phyloP scores from a whole-genome alignment of 2,329 filamentous ascomycete genomes.

The Cladosporium velox region DNA sequence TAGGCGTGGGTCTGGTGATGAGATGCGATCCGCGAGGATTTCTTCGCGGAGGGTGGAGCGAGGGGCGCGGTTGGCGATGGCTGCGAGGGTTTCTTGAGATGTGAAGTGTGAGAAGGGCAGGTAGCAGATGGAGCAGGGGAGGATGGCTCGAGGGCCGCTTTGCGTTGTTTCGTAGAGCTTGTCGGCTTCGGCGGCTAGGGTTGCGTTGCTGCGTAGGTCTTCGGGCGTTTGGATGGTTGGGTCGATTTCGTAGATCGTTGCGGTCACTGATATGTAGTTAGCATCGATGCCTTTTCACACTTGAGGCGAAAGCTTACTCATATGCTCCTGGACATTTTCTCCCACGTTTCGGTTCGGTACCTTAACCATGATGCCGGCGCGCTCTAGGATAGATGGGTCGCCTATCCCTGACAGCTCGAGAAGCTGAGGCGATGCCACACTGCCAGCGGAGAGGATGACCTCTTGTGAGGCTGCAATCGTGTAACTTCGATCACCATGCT shows the following conservation, averaged over 20 bases:
- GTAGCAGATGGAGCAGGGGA: conserved; percentile 39
- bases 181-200: background rate
- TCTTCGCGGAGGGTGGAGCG: background rate
- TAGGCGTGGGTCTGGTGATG: background rate
- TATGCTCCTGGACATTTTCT: conserved; percentile 48
- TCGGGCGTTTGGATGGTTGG: background rate
- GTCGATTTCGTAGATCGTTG: conserved; percentile 11
- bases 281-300: background rate
- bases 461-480: conserved; percentile 44
- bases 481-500: background rate
- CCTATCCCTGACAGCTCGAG: conserved; percentile 66
- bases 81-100: background rate
- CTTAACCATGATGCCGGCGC: conserved; percentile 49
- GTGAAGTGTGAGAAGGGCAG: conserved; percentile 25
- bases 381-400: conserved; percentile 48
- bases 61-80: background rate
- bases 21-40: background rate
- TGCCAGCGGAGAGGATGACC: conserved; percentile 55
- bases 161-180: conserved; percentile 24
- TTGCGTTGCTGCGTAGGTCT: conserved; percentile 2
- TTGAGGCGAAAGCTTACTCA: background rate
- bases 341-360: conserved; percentile 56
- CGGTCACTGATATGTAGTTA: background rate
- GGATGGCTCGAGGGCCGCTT: conserved; percentile 24
- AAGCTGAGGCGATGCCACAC: conserved; percentile 58